Percentiles rank a stretch among this genome's conserved stretches.
These are phyloP conservation scores for Neocatenulostroma microsporum DNA, from an alignment of 2,329 filamentous ascomycete species.

Conservation along the genomic window DNA sequence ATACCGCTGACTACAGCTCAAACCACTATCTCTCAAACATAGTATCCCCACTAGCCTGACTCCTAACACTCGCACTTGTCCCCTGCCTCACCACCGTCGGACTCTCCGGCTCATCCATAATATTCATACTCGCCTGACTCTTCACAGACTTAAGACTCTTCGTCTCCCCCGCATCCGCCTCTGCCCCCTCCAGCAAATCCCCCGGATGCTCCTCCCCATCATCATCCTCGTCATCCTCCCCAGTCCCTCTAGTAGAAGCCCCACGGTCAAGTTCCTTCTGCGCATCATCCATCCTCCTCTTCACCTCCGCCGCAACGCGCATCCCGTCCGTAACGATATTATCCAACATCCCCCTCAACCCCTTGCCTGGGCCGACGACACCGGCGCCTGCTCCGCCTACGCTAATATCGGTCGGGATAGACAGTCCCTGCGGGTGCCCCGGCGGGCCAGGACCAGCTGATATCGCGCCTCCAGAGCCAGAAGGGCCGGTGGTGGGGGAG, in stretches of 20 bases:
- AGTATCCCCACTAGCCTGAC: conserved; percentile 26
- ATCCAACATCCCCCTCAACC: conserved; percentile 85
- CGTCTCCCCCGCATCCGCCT: conserved; percentile 36
- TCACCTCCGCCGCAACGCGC: conserved; percentile 87
- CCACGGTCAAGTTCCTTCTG: conserved; percentile 86
- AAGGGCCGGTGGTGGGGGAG: too few relatives aligned
- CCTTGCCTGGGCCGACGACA: conserved; percentile 59
- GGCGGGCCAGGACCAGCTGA: too few relatives aligned
- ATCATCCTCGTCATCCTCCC: conserved; percentile 58
- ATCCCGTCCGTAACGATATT: conserved; percentile 98
- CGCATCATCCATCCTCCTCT: conserved; percentile 88
- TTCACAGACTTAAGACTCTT: background rate
- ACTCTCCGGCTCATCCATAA: conserved; percentile 6
- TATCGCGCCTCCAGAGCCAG: background rate
- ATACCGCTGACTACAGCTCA: background rate
- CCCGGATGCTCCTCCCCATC: conserved; percentile 60
- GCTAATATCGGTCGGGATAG: too few relatives aligned
- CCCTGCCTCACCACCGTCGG: conserved; percentile 1
- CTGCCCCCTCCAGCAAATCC: conserved; percentile 44
- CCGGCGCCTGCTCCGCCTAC: conserved; percentile 37
- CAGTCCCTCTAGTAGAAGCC: conserved; percentile 47
- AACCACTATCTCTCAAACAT: conserved; percentile 31
- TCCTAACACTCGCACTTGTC: conserved; percentile 2
- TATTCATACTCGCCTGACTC: conserved; percentile 1
- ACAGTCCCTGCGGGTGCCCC: too few relatives aligned